phyloP scores from a whole-genome alignment of 441 rosid species.

The Oxalis stricta region DNA sequence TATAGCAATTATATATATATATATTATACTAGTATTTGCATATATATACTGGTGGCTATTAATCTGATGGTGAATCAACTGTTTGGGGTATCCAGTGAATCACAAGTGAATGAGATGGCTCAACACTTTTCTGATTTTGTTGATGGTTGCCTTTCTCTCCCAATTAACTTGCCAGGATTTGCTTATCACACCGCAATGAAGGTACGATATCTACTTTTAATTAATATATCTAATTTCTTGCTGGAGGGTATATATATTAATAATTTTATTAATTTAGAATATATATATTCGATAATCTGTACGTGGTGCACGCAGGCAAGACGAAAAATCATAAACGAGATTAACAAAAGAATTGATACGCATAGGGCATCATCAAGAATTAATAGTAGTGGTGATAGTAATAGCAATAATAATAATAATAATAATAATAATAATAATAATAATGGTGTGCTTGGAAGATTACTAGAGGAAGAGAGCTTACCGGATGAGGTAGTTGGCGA shows the following conservation, averaged over 20 bases:
- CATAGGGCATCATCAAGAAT: too few relatives aligned
- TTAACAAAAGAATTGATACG: slow-evolving; percentile 31
- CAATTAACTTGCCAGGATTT: slow-evolving; percentile 63
- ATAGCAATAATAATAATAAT: too few relatives aligned
- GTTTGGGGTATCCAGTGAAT: slow-evolving; percentile 42
- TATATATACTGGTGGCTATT: slow-evolving; percentile 67
- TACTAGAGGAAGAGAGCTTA: slow-evolving; percentile 52
- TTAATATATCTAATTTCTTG: too few relatives aligned
- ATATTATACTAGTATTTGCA: too few relatives aligned
- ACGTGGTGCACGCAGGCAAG: too few relatives aligned
- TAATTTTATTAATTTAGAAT: too few relatives aligned
- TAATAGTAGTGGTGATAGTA: too few relatives aligned
- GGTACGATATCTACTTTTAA: too few relatives aligned
- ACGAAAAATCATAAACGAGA: slow-evolving; percentile 47
- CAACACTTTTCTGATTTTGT: slow-evolving; percentile 59
- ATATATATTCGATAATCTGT: too few relatives aligned
- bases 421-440: too few relatives aligned
- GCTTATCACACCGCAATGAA: slow-evolving; percentile 64
- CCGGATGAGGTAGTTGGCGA: slow-evolving; percentile 50
- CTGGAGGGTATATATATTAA: too few relatives aligned
- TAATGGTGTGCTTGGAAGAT: slow-evolving; percentile 48
- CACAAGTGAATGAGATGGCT: slow-evolving; percentile 66
- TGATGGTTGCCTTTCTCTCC: slow-evolving; percentile 81
- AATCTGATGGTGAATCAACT: slow-evolving; percentile 75
- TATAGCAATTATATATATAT: not conserved